These are phyloP conservation scores for Solanum pinnatisectum DNA, from an alignment of 257 asterid genomes.

Conservation along the genomic window DNA sequence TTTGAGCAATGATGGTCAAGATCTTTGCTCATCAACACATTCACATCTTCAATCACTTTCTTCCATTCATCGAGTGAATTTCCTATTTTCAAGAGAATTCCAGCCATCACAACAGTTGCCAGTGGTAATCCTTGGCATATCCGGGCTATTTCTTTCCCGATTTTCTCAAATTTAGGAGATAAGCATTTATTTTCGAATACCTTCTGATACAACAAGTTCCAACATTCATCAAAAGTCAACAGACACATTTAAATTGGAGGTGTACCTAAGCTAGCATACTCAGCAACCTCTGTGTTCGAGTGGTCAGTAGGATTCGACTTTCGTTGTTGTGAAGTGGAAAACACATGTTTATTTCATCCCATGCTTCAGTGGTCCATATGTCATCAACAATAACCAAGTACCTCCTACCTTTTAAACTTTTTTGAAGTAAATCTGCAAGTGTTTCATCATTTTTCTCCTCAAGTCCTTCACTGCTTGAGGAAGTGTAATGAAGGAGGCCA, in stretches of 20 bases:
- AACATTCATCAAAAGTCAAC: background rate
- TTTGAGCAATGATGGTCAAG: background rate
- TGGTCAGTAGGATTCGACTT: too few species aligned
- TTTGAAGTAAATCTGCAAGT: background rate
- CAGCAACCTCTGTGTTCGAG: too few species aligned
- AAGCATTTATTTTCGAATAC: background rate
- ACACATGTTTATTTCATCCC: too few species aligned
- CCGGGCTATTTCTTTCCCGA: background rate
- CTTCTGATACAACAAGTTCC: background rate
- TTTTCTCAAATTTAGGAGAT: background rate
- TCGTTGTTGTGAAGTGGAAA: too few species aligned
- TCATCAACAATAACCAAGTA: conserved; percentile 11
- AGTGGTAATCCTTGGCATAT: conserved; percentile 6
- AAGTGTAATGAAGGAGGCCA: too few species aligned
- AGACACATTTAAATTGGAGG: too few species aligned
- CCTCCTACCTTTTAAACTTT: background rate
- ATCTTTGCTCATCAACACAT: background rate
- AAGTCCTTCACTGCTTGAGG: background rate
- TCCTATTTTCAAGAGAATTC: background rate
- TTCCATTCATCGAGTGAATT: background rate
- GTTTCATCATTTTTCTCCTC: background rate
- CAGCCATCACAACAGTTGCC: background rate
- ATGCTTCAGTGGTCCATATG: background rate
- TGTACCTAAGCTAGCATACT: too few species aligned
- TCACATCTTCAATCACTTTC: background rate